Evolutionary conservation across 108 stramenopile species (phyloP).

Genomic region (Fistulifera pelliculosa): DNA sequence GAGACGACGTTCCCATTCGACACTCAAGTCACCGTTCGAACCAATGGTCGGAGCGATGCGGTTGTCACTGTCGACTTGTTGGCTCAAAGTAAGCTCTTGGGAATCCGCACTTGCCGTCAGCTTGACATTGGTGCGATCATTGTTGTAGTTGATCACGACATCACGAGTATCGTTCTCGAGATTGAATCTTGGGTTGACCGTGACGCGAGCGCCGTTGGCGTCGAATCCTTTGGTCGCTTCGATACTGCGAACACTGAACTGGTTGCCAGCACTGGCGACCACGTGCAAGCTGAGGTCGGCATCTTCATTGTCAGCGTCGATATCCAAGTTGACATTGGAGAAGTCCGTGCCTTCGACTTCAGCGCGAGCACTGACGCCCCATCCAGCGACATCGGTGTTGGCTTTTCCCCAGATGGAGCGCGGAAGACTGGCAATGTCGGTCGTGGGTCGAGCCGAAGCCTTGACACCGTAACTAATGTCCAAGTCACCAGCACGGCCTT

Average conservation of each 20-base stretch:
- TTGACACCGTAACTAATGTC: slow-evolving; percentile 69
- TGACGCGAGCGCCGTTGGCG: slow-evolving; percentile 62
- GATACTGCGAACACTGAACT: slow-evolving; percentile 30
- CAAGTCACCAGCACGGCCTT: slow-evolving; percentile 27
- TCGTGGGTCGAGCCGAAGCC: slow-evolving; percentile 59
- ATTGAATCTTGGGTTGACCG: slow-evolving; percentile 73
- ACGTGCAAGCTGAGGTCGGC: slow-evolving; percentile 47
- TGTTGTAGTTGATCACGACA: slow-evolving; percentile 69
- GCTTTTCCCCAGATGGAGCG: slow-evolving; percentile 75
- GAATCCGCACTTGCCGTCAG: slow-evolving; percentile 59
- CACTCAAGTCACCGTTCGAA: slow-evolving; percentile 55
- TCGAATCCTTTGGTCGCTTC: slow-evolving; percentile 80
- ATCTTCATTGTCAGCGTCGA: slow-evolving; percentile 68
- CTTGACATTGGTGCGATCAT: slow-evolving; percentile 54
- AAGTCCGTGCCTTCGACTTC: slow-evolving; percentile 47
- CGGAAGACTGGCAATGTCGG: slow-evolving; percentile 81
- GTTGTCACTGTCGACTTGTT: slow-evolving; percentile 64
- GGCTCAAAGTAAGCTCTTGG: slow-evolving; percentile 68
- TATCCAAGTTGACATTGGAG: slow-evolving; percentile 38
- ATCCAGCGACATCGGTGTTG: slow-evolving; percentile 49
- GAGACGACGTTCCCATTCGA: slow-evolving; percentile 72
- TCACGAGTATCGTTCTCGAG: slow-evolving; percentile 45
- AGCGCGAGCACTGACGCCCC: slow-evolving; percentile 72
- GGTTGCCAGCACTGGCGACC: slow-evolving; percentile 34
- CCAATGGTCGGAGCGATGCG: slow-evolving; percentile 68